These are phyloP conservation scores for Microcyclosporella mali DNA, from an alignment of 2,329 filamentous ascomycete species.

Conservation along the genomic window DNA sequence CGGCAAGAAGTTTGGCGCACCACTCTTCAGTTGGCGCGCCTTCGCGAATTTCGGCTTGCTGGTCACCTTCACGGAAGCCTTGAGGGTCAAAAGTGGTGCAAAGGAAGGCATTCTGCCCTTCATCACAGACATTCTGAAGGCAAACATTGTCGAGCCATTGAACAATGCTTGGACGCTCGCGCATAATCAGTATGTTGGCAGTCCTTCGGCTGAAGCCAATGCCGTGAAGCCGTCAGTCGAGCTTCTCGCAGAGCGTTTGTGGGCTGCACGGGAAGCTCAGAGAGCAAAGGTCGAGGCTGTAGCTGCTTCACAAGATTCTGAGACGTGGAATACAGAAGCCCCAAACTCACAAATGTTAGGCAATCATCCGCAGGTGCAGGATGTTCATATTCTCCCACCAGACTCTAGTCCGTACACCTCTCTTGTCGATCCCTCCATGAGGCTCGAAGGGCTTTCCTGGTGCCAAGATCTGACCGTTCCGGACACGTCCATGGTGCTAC, in stretches of 20 bases:
- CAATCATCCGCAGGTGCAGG: not conserved
- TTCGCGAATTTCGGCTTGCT: slow-evolving; percentile 22
- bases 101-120: slow-evolving; percentile 23
- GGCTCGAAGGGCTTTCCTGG: slow-evolving; percentile 55
- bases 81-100: slow-evolving; percentile 24
- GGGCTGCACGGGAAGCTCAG: not conserved
- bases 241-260: slow-evolving; percentile 3
- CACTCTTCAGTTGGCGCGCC: slow-evolving; percentile 4
- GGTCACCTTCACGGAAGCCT: slow-evolving; percentile 24
- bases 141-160: not conserved
- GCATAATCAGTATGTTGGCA: not conserved
- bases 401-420: slow-evolving; percentile 7
- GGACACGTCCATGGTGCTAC: slow-evolving; percentile 40
- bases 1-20: slow-evolving; percentile 15
- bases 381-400: slow-evolving; percentile 1
- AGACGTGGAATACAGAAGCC: too few species aligned
- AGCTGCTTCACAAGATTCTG: not conserved
- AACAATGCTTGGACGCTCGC: too few species aligned
- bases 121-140: slow-evolving; percentile 8
- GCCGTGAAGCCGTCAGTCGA: not conserved
- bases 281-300: not conserved
- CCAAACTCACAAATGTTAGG: not conserved
- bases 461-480: slow-evolving; percentile 51
- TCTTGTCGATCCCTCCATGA: slow-evolving; percentile 46
- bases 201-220: too few species aligned